A percentile compares a stretch with the other conserved stretches of the same genome.
Evolutionary conservation across 2,329 filamentous ascomycete genomes (phyloP).

Genomic region (Neoarthrinium moseri): DNA sequence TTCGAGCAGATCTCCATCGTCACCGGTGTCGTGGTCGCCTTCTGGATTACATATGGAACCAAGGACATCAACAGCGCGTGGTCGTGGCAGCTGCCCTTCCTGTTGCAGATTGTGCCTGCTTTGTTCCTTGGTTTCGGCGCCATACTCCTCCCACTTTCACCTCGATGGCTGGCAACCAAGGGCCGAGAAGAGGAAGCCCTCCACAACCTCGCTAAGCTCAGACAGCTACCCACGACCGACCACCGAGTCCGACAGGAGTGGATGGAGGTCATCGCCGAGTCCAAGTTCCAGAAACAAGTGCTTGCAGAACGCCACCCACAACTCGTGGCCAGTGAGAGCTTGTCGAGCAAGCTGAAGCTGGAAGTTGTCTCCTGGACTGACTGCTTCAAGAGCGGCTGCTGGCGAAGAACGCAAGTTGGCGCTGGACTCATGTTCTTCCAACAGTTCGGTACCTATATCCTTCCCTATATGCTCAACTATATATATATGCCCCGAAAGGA

Average conservation of each 20-base stretch:
- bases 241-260: constrained; percentile 48
- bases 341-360: constrained; percentile 35
- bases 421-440: constrained; percentile 52
- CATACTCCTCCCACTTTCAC: constrained; percentile 3
- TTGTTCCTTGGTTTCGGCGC: neutral
- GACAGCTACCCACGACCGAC: constrained; percentile 47
- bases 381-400: constrained; percentile 47
- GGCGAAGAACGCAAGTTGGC: constrained; percentile 43
- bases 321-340: constrained; percentile 22
- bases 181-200: constrained; percentile 12
- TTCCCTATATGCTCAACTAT: no score
- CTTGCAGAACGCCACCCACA: constrained; percentile 31
- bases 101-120: constrained; percentile 7
- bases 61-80: constrained; percentile 6
- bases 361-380: constrained; percentile 48
- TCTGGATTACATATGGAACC: constrained; percentile 11
- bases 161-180: constrained; percentile 9
- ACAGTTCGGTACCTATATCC: constrained; percentile 13
- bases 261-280: constrained; percentile 49
- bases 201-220: constrained; percentile 34
- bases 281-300: constrained; percentile 46
- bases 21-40: constrained; percentile 22
- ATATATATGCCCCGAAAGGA: no score
- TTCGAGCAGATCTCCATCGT: constrained; percentile 23
- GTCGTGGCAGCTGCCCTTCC: constrained; percentile 10